phyloP scores from a whole-genome alignment of 345 rosid species.

The Rhizophora mangle region DNA sequence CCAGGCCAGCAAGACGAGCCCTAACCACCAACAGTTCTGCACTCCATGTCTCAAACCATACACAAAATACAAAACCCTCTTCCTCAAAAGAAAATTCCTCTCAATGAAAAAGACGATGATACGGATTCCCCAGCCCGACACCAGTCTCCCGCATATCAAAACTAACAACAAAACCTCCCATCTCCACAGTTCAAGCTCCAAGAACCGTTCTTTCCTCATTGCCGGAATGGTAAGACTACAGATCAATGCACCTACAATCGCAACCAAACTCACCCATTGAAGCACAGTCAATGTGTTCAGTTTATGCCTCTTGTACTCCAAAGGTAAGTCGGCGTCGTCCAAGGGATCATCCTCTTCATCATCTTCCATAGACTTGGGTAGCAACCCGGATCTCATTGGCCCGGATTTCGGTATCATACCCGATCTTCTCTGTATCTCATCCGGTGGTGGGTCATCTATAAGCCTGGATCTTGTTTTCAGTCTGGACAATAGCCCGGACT shows the following conservation, averaged over 20 bases:
- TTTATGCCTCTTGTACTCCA: slow-evolving; percentile 43
- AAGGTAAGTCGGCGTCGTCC: slow-evolving; percentile 67
- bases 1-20: slow-evolving; percentile 72
- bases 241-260: slow-evolving; percentile 44
- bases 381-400: background rate
- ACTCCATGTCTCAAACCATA: slow-evolving; percentile 77
- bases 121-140: slow-evolving; percentile 88
- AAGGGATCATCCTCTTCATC: slow-evolving; percentile 83
- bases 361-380: slow-evolving; percentile 42
- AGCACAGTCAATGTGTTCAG: slow-evolving; percentile 44
- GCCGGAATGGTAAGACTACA: slow-evolving; percentile 45
- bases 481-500: slow-evolving; percentile 36
- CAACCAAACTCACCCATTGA: slow-evolving; percentile 65
- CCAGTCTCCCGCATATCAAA: slow-evolving; percentile 75
- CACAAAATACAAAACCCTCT: slow-evolving; percentile 74
- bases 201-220: slow-evolving; percentile 28
- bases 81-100: slow-evolving; percentile 66
- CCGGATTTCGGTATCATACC: slow-evolving; percentile 23
- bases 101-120: slow-evolving; percentile 73
- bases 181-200: slow-evolving; percentile 76
- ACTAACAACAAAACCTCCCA: slow-evolving; percentile 79
- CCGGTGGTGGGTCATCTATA: slow-evolving; percentile 52
- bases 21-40: slow-evolving; percentile 83
- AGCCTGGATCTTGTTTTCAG: slow-evolving; percentile 72
- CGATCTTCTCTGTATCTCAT: slow-evolving; percentile 36